These are phyloP conservation scores for Mortierella sp. DNA, from an alignment of 371 early-diverging fungal genomes.

Conservation along the genomic window DNA sequence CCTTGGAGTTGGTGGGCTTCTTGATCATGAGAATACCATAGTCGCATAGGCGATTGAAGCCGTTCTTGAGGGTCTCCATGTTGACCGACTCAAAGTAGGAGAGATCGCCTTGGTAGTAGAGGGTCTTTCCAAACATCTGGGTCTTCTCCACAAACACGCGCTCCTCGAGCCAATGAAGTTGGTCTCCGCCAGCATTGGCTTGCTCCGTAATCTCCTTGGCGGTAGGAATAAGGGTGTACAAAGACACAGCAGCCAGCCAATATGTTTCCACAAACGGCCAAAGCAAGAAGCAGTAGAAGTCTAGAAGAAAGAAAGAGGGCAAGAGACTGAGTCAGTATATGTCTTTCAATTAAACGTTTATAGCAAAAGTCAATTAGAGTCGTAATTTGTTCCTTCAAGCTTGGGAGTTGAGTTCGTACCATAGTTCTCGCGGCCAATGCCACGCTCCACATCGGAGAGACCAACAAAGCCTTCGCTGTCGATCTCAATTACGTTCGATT, in stretches of 20 bases:
- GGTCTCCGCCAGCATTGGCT: slow-evolving; percentile 31
- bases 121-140: slow-evolving; percentile 86
- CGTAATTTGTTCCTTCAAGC: no score
- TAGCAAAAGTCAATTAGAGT: no score
- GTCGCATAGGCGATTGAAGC: slow-evolving; percentile 77
- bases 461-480: slow-evolving; percentile 70
- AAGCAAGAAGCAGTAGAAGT: slow-evolving; percentile 88
- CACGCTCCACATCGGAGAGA: slow-evolving; percentile 74
- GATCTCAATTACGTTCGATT: slow-evolving; percentile 69
- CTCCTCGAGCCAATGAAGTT: slow-evolving; percentile 76
- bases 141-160: slow-evolving; percentile 75
- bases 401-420: slow-evolving; percentile 54
- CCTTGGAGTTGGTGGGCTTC: slow-evolving; percentile 43
- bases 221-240: slow-evolving; percentile 50
- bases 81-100: slow-evolving; percentile 89
- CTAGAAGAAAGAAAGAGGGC: slow-evolving; percentile 56
- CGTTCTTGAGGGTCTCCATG: slow-evolving; percentile 88
- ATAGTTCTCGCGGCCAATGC: slow-evolving; percentile 88
- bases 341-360: neutral
- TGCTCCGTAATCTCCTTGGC: slow-evolving; percentile 33
- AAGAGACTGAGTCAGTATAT: neutral
- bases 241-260: slow-evolving; percentile 75
- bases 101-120: slow-evolving; percentile 87
- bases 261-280: slow-evolving; percentile 95
- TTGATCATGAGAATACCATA: slow-evolving; percentile 74